A percentile compares a stretch with the other conserved stretches of the same genome.
Evolutionary conservation across 2,329 filamentous ascomycete species (phyloP).

Genomic region (Exserohilum rostratum): DNA sequence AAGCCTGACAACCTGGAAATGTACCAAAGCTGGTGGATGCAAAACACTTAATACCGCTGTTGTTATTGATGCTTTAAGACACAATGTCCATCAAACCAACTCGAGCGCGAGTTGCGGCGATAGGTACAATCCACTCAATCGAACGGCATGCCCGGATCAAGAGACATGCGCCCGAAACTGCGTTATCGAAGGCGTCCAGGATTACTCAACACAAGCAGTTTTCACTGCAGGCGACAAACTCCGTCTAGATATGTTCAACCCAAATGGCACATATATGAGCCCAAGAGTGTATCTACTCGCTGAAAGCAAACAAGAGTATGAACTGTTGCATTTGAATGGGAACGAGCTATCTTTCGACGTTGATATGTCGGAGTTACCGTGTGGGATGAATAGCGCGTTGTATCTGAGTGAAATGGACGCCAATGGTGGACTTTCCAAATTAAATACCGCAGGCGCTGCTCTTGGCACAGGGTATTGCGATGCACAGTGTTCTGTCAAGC

Average conservation of each 20-base stretch:
- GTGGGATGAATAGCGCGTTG: conserved; percentile 51
- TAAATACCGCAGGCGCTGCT: conserved; percentile 59
- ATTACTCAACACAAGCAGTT: conserved; percentile 62
- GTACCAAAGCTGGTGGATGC: conserved; percentile 59
- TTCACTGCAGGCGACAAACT: conserved; percentile 57
- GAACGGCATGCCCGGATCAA: conserved; percentile 56
- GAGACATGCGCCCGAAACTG: conserved; percentile 61
- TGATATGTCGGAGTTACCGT: conserved; percentile 58
- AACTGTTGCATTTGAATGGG: conserved; percentile 68
- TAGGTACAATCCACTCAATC: conserved; percentile 44
- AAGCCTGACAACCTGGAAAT: conserved; percentile 59
- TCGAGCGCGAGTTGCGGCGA: conserved; percentile 41
- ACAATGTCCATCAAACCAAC: conserved; percentile 50
- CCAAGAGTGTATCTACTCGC: conserved; percentile 70
- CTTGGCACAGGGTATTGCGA: conserved; percentile 66
- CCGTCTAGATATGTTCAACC: conserved; percentile 52
- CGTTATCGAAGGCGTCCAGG: conserved; percentile 60
- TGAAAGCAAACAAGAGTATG: conserved; percentile 63
- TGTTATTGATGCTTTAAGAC: conserved; percentile 58
- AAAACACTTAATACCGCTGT: conserved; percentile 55
- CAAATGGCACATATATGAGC: conserved; percentile 46
- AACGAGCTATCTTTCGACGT: conserved; percentile 76
- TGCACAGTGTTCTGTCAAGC: conserved; percentile 53
- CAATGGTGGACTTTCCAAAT: conserved; percentile 40
- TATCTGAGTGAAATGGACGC: conserved; percentile 51